Conservation (phyloP, 2,329 filamentous ascomycete genomes). For the Fusarium solani-melongenae region DNA sequence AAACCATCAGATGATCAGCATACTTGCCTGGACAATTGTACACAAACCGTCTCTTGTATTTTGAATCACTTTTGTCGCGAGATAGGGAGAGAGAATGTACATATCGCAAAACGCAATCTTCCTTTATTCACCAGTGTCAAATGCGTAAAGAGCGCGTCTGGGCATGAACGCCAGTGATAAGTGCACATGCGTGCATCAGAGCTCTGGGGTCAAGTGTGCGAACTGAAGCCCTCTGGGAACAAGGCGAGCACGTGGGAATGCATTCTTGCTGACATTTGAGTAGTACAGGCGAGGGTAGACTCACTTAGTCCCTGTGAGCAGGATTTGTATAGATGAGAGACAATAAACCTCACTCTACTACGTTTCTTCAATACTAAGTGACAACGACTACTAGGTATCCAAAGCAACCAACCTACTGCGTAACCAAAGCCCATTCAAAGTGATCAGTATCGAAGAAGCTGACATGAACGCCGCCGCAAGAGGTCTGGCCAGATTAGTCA, state of each 20-base stretch:
- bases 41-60: neutral
- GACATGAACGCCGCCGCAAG: neutral
- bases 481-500: neutral
- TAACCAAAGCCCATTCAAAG: slow-evolving; percentile 1
- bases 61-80: neutral
- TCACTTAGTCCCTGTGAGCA: neutral
- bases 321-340: neutral
- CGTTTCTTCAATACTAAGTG: neutral
- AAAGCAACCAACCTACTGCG: neutral
- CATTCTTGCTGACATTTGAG: neutral
- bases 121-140: neutral
- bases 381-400: neutral
- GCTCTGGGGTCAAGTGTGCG: neutral
- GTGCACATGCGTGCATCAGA: neutral
- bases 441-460: neutral
- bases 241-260: neutral
- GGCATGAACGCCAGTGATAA: neutral
- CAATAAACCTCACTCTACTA: no score
- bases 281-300: neutral
- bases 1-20: neutral
- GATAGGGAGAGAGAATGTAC: neutral
- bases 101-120: neutral
- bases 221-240: neutral
- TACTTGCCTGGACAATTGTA: neutral
- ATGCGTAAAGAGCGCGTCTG: accelerated